phyloP scores from a whole-genome alignment of 1,284 basidiomycete genomes.

The Tremellales sp. region DNA sequence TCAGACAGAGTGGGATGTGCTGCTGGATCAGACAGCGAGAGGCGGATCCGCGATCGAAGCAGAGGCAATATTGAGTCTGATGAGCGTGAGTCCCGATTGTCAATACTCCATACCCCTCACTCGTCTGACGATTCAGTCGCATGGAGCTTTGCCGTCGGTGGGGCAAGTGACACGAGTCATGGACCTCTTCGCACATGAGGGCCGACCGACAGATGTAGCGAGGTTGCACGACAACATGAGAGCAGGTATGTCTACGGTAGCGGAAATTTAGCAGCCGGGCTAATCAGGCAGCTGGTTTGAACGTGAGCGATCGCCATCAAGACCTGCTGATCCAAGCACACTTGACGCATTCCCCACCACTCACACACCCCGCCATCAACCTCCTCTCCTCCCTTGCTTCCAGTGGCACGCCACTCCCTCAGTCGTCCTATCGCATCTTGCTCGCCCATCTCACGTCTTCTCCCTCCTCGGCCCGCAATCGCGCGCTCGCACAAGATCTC shows the following conservation, averaged over 20 bases:
- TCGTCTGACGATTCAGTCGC: constrained; percentile 2
- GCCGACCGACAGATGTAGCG: constrained; percentile 19
- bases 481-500: constrained; percentile 82
- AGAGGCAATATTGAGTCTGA: constrained; percentile 13
- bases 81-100: constrained; percentile 16
- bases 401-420: constrained; percentile 40
- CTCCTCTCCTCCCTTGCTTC: constrained; percentile 43
- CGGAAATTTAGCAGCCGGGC: background rate
- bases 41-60: constrained; percentile 3
- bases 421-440: constrained; percentile 45
- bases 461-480: constrained; percentile 25
- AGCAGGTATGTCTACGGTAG: constrained; percentile 10
- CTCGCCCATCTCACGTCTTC: constrained; percentile 35
- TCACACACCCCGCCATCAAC: constrained; percentile 35
- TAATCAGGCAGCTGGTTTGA: constrained; percentile 17
- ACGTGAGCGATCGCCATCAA: constrained; percentile 18
- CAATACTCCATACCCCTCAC: background rate
- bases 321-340: constrained; percentile 30
- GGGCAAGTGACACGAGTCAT: constrained; percentile 16
- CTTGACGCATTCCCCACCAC: constrained; percentile 19
- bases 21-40: constrained; percentile 38
- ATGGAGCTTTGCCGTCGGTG: constrained; percentile 6
- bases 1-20: constrained; percentile 31
- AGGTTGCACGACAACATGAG: constrained; percentile 19
- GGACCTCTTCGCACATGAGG: constrained; percentile 17